Percentiles rank a stretch among this genome's conserved stretches.
Conservation (phyloP, 257 asterid species). For the Fraxinus pennsylvanica region DNA sequence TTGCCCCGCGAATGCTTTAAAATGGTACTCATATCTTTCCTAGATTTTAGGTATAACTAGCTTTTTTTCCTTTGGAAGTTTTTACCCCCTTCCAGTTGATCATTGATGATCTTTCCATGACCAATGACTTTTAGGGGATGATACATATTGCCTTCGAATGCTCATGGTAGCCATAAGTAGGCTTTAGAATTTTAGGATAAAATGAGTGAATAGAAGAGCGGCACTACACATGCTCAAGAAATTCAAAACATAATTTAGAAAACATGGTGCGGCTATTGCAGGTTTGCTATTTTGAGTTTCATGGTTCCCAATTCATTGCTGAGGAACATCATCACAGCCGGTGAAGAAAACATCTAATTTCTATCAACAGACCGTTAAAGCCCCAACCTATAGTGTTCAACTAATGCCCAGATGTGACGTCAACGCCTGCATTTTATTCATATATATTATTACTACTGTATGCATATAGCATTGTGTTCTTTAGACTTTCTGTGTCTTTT, state of each 20-base stretch:
- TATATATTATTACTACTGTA: neutral
- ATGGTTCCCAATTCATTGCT: neutral
- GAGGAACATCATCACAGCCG: neutral
- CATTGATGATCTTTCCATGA: neutral
- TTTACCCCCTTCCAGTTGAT: neutral
- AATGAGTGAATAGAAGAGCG: neutral
- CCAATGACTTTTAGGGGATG: neutral
- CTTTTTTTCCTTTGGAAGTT: neutral
- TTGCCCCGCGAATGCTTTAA: neutral
- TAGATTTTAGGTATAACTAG: neutral
- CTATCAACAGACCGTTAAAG: neutral
- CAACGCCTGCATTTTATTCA: no score
- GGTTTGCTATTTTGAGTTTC: neutral
- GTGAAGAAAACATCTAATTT: neutral
- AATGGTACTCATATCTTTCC: neutral
- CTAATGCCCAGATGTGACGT: neutral
- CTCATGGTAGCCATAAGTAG: neutral
- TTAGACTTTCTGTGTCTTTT: neutral
- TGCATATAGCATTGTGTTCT: neutral
- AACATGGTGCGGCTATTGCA: neutral
- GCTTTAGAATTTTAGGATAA: neutral
- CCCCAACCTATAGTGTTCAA: neutral
- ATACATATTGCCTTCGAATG: neutral
- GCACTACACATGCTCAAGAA: conserved; percentile 8
- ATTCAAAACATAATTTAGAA: neutral